Conservation (phyloP, 805 yeast species). For the Metschnikowia reukaufii region DNA sequence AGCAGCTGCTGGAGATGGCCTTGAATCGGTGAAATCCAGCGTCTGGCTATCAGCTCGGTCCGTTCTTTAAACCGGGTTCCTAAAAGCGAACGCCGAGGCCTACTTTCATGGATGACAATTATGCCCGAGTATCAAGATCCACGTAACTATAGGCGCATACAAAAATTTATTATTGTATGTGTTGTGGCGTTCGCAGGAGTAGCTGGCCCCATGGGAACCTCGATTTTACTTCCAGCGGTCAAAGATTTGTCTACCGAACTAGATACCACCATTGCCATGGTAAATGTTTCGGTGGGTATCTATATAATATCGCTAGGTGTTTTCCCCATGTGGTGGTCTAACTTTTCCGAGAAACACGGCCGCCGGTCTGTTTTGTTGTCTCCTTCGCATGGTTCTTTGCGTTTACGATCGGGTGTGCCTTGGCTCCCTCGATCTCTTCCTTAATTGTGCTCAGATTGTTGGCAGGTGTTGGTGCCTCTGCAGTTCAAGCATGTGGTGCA, state of each 20-base stretch:
- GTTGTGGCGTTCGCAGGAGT: slow-evolving; percentile 72
- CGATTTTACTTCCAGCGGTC: slow-evolving; percentile 78
- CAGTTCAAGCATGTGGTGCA: slow-evolving; percentile 85
- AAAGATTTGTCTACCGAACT: slow-evolving; percentile 55
- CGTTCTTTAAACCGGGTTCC: slow-evolving; percentile 13
- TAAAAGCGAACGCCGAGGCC: slow-evolving; percentile 53
- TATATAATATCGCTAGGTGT: slow-evolving; percentile 73
- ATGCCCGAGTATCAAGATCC: slow-evolving; percentile 77
- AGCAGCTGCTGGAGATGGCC: background rate
- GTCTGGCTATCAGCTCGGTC: background rate
- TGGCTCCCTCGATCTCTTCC: slow-evolving; percentile 58
- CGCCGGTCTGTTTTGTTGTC: slow-evolving; percentile 69
- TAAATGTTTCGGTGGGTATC: slow-evolving; percentile 78
- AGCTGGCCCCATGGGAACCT: slow-evolving; percentile 88
- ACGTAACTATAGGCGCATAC: slow-evolving; percentile 51
- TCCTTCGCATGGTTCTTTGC: slow-evolving; percentile 64
- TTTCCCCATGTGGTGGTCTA: slow-evolving; percentile 89
- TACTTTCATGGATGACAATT: slow-evolving; percentile 50
- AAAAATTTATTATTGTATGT: slow-evolving; percentile 57
- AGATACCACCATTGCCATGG: slow-evolving; percentile 56
- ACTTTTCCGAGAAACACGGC: slow-evolving; percentile 72
- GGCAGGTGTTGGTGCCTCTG: slow-evolving; percentile 78
- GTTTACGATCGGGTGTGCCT: slow-evolving; percentile 71
- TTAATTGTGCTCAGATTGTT: slow-evolving; percentile 69
- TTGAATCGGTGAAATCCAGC: slow-evolving; percentile 1